Evolutionary conservation across 768 basidiomycete species (phyloP).

Genomic region (Pholiota conissans): DNA sequence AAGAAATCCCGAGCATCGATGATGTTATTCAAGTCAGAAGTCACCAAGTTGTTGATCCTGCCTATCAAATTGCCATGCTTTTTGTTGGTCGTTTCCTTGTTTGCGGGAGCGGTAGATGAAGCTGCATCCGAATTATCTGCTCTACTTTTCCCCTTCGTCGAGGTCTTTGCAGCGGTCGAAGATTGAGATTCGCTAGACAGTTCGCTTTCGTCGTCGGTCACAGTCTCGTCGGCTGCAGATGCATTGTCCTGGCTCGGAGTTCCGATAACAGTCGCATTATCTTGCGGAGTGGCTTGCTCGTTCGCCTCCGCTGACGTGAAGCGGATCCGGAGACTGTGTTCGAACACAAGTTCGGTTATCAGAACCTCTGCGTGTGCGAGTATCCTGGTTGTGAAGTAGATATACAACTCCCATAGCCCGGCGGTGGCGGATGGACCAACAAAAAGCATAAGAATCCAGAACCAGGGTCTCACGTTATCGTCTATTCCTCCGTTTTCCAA

Average conservation of each 20-base stretch:
- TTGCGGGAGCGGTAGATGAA: neutral
- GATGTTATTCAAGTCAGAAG: slow-evolving; percentile 54
- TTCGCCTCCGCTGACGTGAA: slow-evolving; percentile 41
- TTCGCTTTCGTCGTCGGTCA: neutral
- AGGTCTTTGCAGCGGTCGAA: neutral
- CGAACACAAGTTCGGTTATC: slow-evolving; percentile 41
- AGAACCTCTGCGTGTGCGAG: slow-evolving; percentile 39
- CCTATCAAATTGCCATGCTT: slow-evolving; percentile 53
- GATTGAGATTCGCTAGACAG: neutral
- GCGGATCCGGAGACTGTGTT: slow-evolving; percentile 58
- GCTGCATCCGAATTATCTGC: neutral
- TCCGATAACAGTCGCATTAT: neutral
- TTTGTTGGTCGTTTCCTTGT: neutral
- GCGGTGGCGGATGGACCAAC: slow-evolving; percentile 44
- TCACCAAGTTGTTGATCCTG: slow-evolving; percentile 75
- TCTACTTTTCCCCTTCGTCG: neutral
- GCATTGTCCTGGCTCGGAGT: neutral
- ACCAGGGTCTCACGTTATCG: slow-evolving; percentile 37
- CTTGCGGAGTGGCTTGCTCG: neutral
- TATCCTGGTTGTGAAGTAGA: slow-evolving; percentile 46
- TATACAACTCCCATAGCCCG: slow-evolving; percentile 53
- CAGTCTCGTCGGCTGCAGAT: neutral
- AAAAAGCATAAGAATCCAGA: slow-evolving; percentile 52
- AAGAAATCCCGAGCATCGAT: slow-evolving; percentile 34
- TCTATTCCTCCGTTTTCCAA: slow-evolving; percentile 51